Conservation (phyloP, 2,329 filamentous ascomycete species). For the Aureobasidium pullulans region DNA sequence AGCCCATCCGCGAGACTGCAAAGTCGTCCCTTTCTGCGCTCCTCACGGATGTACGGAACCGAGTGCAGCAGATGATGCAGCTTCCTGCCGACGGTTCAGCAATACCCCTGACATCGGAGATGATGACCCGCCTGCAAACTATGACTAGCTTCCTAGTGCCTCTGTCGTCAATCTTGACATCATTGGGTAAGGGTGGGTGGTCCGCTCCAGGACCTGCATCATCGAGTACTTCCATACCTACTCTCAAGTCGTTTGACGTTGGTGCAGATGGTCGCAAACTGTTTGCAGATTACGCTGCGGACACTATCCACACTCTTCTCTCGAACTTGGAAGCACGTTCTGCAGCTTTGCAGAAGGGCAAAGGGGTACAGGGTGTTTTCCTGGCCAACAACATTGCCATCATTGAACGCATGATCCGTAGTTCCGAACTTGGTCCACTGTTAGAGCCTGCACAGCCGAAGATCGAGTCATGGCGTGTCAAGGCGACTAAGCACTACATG, state of each 20-base stretch:
- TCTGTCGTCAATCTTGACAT: conserved; percentile 83
- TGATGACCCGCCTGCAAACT: conserved; percentile 76
- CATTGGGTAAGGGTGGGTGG: conserved; percentile 91
- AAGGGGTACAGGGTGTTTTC: conserved; percentile 77
- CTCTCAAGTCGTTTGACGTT: conserved; percentile 74
- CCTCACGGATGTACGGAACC: conserved; percentile 72
- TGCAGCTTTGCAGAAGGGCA: conserved; percentile 64
- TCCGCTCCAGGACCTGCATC: conserved; percentile 43
- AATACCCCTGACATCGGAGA: conserved; percentile 70
- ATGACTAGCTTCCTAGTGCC: conserved; percentile 83
- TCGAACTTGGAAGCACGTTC: conserved; percentile 68
- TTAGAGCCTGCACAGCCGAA: conserved; percentile 51
- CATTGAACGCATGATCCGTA: conserved; percentile 74
- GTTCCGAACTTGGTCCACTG: conserved; percentile 69
- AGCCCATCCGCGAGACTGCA: conserved; percentile 85
- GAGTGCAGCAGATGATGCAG: conserved; percentile 55
- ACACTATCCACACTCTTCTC: conserved; percentile 79
- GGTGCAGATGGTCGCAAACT: conserved; percentile 81
- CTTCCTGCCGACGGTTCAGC: conserved; percentile 73
- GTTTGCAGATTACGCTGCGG: conserved; percentile 81
- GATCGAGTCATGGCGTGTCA: conserved; percentile 81
- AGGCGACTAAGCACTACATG: conserved; percentile 71
- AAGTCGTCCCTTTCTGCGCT: conserved; percentile 78
- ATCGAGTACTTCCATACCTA: conserved; percentile 58
- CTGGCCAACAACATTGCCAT: conserved; percentile 81